Evolutionary conservation across 1,284 basidiomycete species (phyloP).

Genomic region (Cystobasidium pallidum): DNA sequence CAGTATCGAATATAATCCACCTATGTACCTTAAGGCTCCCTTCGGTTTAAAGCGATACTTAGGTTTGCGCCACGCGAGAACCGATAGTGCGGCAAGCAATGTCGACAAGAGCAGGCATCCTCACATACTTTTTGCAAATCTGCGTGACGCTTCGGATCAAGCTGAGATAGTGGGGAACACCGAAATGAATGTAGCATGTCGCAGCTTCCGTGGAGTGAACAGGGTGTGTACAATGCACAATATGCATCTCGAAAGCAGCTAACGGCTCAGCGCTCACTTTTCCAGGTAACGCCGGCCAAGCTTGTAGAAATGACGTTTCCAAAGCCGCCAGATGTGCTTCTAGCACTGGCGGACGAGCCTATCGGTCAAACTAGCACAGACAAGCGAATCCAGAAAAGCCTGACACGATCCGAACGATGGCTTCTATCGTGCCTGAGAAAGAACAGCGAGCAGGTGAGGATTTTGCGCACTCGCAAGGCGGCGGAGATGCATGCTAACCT

Average conservation of each 20-base stretch:
- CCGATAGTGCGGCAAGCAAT: background rate
- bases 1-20: constrained; percentile 61
- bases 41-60: constrained; percentile 59
- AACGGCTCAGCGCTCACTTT: background rate
- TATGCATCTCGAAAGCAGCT: background rate
- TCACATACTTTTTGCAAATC: constrained; percentile 64
- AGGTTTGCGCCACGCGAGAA: constrained; percentile 33
- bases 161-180: constrained; percentile 71
- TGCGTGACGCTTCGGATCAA: constrained; percentile 66
- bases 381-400: constrained; percentile 71
- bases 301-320: constrained; percentile 63
- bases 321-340: constrained; percentile 69
- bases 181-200: constrained; percentile 63
- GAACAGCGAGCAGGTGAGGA: background rate
- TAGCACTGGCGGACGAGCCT: constrained; percentile 71
- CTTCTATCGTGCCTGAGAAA: constrained; percentile 59
- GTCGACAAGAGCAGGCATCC: background rate
- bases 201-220: constrained; percentile 69
- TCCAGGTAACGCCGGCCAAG: constrained; percentile 63
- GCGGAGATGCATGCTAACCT: background rate
- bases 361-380: constrained; percentile 66
- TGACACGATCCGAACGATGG: constrained; percentile 70
- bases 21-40: constrained; percentile 67
- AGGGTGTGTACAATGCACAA: constrained; percentile 60
- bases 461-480: background rate